Conservation (phyloP, 108 stramenopile species). For the Nannochloropsis oceanica region DNA sequence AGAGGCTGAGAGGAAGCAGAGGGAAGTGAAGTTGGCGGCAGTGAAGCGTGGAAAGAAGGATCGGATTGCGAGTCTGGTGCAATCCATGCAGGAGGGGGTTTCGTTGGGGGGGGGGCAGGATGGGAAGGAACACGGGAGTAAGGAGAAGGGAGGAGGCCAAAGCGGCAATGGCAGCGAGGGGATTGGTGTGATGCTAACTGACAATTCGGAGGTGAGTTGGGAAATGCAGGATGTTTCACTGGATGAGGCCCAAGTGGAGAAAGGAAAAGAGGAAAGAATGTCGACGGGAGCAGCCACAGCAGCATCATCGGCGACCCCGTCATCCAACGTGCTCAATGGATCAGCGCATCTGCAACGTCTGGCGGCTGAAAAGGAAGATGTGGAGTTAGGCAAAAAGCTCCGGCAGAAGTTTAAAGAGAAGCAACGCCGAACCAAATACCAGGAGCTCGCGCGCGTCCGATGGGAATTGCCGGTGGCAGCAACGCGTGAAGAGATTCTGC, state of each 20-base stretch:
- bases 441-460: background rate
- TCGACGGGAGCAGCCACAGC: background rate
- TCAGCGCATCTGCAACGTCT: background rate
- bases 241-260: background rate
- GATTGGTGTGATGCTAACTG: background rate
- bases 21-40: background rate
- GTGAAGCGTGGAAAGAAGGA: background rate
- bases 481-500: slow-evolving; percentile 5
- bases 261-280: background rate
- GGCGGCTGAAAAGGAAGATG: background rate
- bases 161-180: background rate
- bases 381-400: background rate
- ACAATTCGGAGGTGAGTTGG: background rate
- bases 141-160: too few species aligned
- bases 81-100: background rate
- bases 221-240: background rate
- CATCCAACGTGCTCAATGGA: background rate
- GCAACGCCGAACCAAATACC: background rate
- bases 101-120: background rate
- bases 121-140: too few species aligned
- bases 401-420: background rate
- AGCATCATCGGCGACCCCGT: too few species aligned
- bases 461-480: background rate
- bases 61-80: background rate
- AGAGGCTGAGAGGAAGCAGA: background rate